Base-by-base conservation (phyloP, 1,284 basidiomycete genomes). In the Ceratobasidium sp. region DNA sequence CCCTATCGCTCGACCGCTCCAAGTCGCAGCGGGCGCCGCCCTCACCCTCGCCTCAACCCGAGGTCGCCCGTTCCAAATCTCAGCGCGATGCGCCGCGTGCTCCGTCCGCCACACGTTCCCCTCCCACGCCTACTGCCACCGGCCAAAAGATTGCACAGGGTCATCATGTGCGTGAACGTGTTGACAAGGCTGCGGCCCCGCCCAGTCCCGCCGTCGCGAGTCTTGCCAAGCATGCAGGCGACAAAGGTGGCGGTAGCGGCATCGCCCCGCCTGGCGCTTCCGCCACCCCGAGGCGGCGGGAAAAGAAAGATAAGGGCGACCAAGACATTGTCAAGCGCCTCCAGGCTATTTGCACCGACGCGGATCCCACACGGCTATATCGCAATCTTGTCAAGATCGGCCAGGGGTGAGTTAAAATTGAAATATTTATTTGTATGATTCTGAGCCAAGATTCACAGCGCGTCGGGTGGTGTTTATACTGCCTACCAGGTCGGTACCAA, bases 401-500 rank as follows among this genome's bases (percentile, higher is more conserved):
- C 60, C 97, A 99, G 84, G 97, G 97, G 94, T 96, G 81, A 84
- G 92, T 88, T 2, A 10, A 48, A n/a, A 35, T 16, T n/a, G 16
- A 14, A 10, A 38, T 12, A 65, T 35, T 23, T 14, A 18, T 20
- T 50, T 50, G 5, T 44, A n/a, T 46, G 50, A 8, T 27, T 44
- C 66, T 77, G 67, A n/a, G 64, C 46, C 16, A 57, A 65, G 69
- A 27, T 66, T 38, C 55, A 41, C 57, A 81, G 96, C 80, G 97
- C 98, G 3, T 98, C 96, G 20, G 98, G 98, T 66, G 97, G 97
- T 79, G 98, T 99, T 1, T 99, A 98, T 86, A 98, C 97, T 5
- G 97, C 97, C 18, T 98, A 98, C 83, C 96, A 98, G 86, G 93
- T 97, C 78, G 96, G 96, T 60, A 95, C 94, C 38, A 97, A 97